Evolutionary conservation across 257 asterid species (phyloP), one percentile per base, ranked within the genome.

Genomic region (Salvia splendens): DNA sequence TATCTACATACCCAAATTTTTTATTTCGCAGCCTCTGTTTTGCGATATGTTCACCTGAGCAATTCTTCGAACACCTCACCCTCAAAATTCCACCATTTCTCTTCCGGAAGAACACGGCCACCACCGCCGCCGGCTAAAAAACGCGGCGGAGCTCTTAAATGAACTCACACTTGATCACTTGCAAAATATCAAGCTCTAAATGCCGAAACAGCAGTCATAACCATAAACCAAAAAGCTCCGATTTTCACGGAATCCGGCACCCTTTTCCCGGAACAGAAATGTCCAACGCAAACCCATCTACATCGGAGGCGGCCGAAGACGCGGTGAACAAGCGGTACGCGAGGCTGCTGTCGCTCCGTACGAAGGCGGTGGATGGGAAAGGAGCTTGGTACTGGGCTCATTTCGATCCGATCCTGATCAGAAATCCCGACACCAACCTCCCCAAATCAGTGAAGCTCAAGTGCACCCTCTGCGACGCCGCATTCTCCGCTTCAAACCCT

Each of bases 321-420:
- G 51, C 60, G 75, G 86, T 87, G 64, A 80, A 69, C 43, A 92
- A 83, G 82, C 68, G 97, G 61, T 92, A 84, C 42, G 98, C 89
- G 71, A 84, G 91, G 3, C 79, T 92, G 6, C 72, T 81, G 51
- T 73, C 84, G 8, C 86, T 89, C 74, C 91, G 96, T 11, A 86
- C 86, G 3, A 92, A 92, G 84, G 97, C 98, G 2, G 78, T 83
- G 9, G 86, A 86, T 67, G 98, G 98, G 64, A 92, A 89, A 82
- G 98, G 98, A 15, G 98, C 98, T 1, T 92, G 98, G 98, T 92
- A 92, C 51, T 92, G 98, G 98, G 79, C 89, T 75, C 96, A 92
- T 71, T 81, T 92, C 7, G 97, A 92, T 81, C 98, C 98, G 11
- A 68, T 89, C 72, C 58, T 89, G 68, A 71, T 92, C 58, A 79